Evolutionary conservation across 2,329 filamentous ascomycete genomes (phyloP).

Genomic region (Fusarium sp.): DNA sequence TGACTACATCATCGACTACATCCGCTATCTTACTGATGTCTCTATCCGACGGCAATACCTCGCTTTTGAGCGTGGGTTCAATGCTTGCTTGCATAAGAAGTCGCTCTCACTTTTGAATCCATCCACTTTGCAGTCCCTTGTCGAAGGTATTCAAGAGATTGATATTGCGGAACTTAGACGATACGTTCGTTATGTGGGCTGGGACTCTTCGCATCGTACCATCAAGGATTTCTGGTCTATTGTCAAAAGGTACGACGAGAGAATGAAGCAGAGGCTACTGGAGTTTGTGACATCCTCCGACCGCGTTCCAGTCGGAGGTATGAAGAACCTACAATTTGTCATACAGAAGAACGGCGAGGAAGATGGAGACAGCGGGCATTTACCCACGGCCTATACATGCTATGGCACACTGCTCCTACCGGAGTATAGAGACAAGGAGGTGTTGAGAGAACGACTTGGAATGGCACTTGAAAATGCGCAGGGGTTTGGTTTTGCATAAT

Average conservation of each 20-base stretch:
- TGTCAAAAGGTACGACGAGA: constrained; percentile 71
- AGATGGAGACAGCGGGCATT: constrained; percentile 59
- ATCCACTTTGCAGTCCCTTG: constrained; percentile 74
- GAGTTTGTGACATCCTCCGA: constrained; percentile 97
- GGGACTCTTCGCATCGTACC: constrained; percentile 72
- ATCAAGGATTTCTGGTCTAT: constrained; percentile 87
- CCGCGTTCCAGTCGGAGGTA: constrained; percentile 86
- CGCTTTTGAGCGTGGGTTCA: constrained; percentile 85
- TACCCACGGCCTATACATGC: constrained; percentile 92
- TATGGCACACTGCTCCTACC: constrained; percentile 89
- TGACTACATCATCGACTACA: constrained; percentile 84
- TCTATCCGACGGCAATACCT: constrained; percentile 80
- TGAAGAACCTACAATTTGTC: constrained; percentile 82
- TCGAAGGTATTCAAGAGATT: constrained; percentile 86
- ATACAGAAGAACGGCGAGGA: constrained; percentile 80
- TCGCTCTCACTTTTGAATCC: constrained; percentile 78
- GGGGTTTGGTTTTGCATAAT: constrained; percentile 84
- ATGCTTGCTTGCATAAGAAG: constrained; percentile 74
- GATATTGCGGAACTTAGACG: constrained; percentile 77
- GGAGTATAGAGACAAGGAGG: constrained; percentile 76
- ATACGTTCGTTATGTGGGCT: constrained; percentile 82
- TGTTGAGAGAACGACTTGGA: constrained; percentile 77
- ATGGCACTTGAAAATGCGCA: constrained; percentile 88
- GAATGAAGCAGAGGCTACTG: constrained; percentile 78
- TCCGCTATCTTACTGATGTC: constrained; percentile 80